phyloP scores from a whole-genome alignment of 768 basidiomycete genomes.

The Solioccasus polychromus region DNA sequence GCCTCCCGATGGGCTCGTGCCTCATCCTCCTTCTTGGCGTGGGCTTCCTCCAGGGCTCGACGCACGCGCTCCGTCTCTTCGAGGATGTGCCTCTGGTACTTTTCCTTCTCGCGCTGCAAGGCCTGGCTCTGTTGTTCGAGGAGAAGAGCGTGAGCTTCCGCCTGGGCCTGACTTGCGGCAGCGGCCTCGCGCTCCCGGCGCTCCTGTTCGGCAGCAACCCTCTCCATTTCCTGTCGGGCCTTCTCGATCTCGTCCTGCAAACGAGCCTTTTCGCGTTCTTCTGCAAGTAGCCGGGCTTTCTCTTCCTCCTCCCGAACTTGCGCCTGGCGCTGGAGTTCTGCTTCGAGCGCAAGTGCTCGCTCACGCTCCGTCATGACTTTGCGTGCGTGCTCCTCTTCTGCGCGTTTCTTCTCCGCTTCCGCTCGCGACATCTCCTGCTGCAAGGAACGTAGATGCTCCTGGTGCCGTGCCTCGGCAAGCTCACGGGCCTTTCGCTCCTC shows the following conservation, averaged over 20 bases:
- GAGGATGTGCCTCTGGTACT: constrained; percentile 18
- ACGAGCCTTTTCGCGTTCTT: constrained; percentile 29
- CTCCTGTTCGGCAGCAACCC: constrained; percentile 22
- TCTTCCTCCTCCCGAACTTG: constrained; percentile 27
- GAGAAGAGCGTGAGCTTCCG: constrained; percentile 22
- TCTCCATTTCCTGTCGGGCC: constrained; percentile 26
- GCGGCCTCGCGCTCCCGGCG: constrained; percentile 25
- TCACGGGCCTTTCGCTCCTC: constrained; percentile 30
- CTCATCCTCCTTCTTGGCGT: constrained; percentile 26
- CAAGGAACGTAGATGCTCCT: constrained; percentile 28
- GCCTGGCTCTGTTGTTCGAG: constrained; percentile 23
- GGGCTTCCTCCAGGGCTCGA: constrained; percentile 23
- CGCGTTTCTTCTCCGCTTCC: constrained; percentile 22
- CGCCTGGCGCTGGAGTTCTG: constrained; percentile 27
- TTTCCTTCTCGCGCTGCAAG: constrained; percentile 25
- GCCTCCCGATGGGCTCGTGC: constrained; percentile 13
- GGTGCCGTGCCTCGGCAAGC: constrained; percentile 27
- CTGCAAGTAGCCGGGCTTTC: constrained; percentile 13
- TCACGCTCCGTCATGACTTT: constrained; percentile 27
- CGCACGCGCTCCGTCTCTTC: constrained; percentile 28
- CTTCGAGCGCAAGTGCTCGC: constrained; percentile 29
- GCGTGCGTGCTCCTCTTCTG: constrained; percentile 23
- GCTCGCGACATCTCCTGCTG: constrained; percentile 25
- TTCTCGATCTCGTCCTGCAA: constrained; percentile 29
- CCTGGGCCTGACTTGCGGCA: constrained; percentile 23